phyloP scores from a whole-genome alignment of 2,329 filamentous ascomycete species.

The Trichoderma sp. region DNA sequence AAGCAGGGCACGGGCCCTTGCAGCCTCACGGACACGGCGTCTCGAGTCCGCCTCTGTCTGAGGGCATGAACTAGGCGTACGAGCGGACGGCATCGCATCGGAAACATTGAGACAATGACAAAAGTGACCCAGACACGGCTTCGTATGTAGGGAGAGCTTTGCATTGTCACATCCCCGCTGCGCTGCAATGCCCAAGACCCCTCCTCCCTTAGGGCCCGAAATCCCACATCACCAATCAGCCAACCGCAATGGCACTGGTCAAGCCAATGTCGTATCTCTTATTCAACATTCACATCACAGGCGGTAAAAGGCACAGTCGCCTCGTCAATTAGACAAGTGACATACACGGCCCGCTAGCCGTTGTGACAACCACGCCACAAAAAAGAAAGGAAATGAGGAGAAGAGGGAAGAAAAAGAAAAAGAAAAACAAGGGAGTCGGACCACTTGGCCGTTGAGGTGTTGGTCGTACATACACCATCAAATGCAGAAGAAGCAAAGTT shows the following conservation, averaged over 20 bases:
- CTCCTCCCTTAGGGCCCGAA: not conserved
- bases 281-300: not conserved
- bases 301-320: not conserved
- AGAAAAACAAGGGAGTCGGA: not conserved
- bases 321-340: not conserved
- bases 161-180: not conserved
- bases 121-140: not conserved
- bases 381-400: not conserved
- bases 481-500: constrained; percentile 1
- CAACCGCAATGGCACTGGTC: not conserved
- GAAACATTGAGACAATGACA: not conserved
- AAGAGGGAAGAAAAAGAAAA: not conserved
- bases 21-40: constrained; percentile 5
- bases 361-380: not conserved
- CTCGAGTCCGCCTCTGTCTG: not conserved
- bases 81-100: not conserved
- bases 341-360: not conserved
- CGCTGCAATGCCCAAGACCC: not conserved
- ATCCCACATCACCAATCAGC: not conserved
- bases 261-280: not conserved
- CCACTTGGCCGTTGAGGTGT: not conserved
- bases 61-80: not conserved
- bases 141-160: not conserved
- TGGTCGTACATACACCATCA: not conserved
- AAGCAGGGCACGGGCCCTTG: constrained; percentile 16